Evolutionary conservation across 2,329 filamentous ascomycete genomes (phyloP).

Genomic region (Leptographium wingfieldii): DNA sequence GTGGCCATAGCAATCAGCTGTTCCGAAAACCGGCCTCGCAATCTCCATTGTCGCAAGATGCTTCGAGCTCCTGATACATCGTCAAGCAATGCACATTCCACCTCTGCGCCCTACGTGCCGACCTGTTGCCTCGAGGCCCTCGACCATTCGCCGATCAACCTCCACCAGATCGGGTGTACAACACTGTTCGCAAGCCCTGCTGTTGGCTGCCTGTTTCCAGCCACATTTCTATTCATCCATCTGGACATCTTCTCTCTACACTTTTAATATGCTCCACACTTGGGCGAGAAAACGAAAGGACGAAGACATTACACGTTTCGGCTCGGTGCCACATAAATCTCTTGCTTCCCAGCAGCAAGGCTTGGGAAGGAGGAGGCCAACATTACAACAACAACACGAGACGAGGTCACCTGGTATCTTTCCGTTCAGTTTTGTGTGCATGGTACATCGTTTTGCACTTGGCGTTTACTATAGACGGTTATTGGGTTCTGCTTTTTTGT

Average conservation of each 20-base stretch:
- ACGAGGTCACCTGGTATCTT: not conserved
- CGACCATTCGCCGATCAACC: not conserved
- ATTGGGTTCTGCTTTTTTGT: conserved; percentile 3
- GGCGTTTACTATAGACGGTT: conserved; percentile 11
- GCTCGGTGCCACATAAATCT: conserved; percentile 17
- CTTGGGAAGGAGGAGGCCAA: conserved; percentile 4
- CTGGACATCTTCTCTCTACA: conserved; percentile 8
- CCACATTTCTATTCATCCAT: not conserved
- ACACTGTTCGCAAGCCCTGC: not conserved
- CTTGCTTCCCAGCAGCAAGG: conserved; percentile 16
- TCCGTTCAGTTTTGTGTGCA: conserved; percentile 2
- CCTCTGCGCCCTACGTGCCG: not conserved
- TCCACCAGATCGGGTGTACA: not conserved
- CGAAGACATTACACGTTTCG: conserved; percentile 11
- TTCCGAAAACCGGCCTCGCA: not conserved
- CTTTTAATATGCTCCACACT: conserved; percentile 21
- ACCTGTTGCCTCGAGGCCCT: not conserved
- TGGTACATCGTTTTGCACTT: conserved; percentile 1
- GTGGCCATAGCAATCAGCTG: not conserved
- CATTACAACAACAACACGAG: not conserved
- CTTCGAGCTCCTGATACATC: not conserved
- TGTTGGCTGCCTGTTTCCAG: not conserved
- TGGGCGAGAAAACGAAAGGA: not conserved
- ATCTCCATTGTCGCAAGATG: not conserved
- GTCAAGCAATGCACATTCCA: not conserved